A percentile compares a stretch with the other conserved stretches of the same genome.
These are phyloP conservation scores for Candida pseudofarinosa DNA, from an alignment of 805 yeast species.

Conservation along the genomic window DNA sequence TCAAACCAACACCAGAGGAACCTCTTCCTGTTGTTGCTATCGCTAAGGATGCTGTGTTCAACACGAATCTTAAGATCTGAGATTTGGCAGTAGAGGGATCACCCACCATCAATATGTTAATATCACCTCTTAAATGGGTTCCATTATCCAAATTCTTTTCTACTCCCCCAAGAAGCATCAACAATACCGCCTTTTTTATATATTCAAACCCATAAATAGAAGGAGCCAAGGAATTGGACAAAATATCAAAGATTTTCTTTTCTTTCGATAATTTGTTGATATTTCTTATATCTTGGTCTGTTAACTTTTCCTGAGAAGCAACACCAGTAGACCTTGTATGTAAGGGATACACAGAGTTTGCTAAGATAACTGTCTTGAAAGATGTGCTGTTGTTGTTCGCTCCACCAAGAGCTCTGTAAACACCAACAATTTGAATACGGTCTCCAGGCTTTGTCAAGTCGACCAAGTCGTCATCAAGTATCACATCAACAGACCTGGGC, in stretches of 20 bases:
- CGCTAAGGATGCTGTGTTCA: conserved; percentile 92
- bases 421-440: conserved; percentile 90
- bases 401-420: conserved; percentile 87
- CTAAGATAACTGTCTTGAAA: conserved; percentile 79
- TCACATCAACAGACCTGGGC: conserved; percentile 87
- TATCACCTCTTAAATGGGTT: conserved; percentile 96
- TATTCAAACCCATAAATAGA: conserved; percentile 91
- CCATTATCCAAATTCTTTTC: conserved; percentile 94
- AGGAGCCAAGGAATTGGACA: conserved; percentile 89
- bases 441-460: conserved; percentile 95
- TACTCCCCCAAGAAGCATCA: conserved; percentile 90
- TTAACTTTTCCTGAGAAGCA: conserved; percentile 60
- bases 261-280: conserved; percentile 75
- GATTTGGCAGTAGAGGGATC: conserved; percentile 99
- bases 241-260: conserved; percentile 66
- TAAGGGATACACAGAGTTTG: conserved; percentile 83
- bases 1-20: conserved; percentile 99
- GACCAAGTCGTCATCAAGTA: conserved; percentile 92
- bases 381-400: conserved; percentile 55
- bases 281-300: conserved; percentile 80
- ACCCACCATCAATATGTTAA: conserved; percentile 93
- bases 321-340: conserved; percentile 88
- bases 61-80: conserved; percentile 88
- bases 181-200: conserved; percentile 84
- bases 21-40: conserved; percentile 99